Evolutionary conservation across 768 basidiomycete species (phyloP).

Genomic region (Phaffia tasmanica): DNA sequence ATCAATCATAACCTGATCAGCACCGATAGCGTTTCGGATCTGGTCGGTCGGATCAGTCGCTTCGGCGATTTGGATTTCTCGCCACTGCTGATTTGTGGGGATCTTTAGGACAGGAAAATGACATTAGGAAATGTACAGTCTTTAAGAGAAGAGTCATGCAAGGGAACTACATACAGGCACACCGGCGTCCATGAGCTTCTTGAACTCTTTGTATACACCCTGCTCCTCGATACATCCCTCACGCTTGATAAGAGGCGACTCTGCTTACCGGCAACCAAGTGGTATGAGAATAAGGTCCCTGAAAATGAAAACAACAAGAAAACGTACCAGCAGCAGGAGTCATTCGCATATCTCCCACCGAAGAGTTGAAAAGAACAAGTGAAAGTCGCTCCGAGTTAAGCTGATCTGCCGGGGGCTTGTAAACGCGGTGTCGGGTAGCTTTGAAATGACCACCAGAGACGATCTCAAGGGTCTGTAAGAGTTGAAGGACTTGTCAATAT

Average conservation of each 20-base stretch:
- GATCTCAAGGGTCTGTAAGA: slow-evolving; percentile 27
- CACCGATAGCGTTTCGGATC: slow-evolving; percentile 29
- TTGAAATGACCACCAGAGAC: slow-evolving; percentile 28
- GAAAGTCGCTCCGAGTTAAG: slow-evolving; percentile 22
- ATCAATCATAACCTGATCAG: slow-evolving; percentile 30
- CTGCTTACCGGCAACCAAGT: slow-evolving; percentile 8
- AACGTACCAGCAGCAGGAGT: slow-evolving; percentile 24
- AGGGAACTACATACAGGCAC: slow-evolving; percentile 28
- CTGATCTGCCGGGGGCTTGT: slow-evolving; percentile 10
- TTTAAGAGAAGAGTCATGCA: background rate
- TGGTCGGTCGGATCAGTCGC: slow-evolving; percentile 33
- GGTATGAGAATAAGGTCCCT: background rate
- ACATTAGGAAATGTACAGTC: background rate
- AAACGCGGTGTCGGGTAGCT: slow-evolving; percentile 26
- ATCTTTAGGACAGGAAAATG: slow-evolving; percentile 11
- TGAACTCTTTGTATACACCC: slow-evolving; percentile 36
- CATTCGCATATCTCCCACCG: slow-evolving; percentile 23
- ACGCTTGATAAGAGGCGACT: slow-evolving; percentile 33
- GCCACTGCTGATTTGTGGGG: slow-evolving; percentile 34
- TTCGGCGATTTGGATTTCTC: slow-evolving; percentile 34
- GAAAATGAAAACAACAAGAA: background rate
- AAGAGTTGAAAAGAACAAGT: slow-evolving; percentile 26
- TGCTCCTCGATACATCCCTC: slow-evolving; percentile 34
- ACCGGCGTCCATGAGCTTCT: slow-evolving; percentile 30
- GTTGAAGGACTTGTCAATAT: background rate